A percentile compares a stretch with the other conserved stretches of the same genome.
Evolutionary conservation across 2,329 filamentous ascomycete genomes (phyloP).

Genomic region (Ambrosiella cleistominuta): DNA sequence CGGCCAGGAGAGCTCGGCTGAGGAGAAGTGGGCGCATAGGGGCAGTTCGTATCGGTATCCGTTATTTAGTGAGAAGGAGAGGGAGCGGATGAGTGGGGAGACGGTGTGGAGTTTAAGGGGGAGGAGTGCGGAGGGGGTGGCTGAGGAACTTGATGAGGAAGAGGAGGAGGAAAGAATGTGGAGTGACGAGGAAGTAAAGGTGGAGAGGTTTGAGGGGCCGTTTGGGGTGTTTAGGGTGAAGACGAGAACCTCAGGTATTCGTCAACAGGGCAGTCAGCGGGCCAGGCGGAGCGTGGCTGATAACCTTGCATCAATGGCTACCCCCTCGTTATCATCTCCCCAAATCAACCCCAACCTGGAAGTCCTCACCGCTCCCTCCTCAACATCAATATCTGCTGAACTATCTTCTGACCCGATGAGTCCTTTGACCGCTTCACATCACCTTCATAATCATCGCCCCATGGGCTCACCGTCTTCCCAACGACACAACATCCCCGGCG

Average conservation of each 20-base stretch:
- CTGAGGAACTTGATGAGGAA: slow-evolving; percentile 16
- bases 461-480: too few relatives aligned
- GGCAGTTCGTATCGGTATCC: slow-evolving; percentile 23
- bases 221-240: not conserved
- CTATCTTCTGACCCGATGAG: too few relatives aligned
- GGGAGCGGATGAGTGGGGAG: slow-evolving; percentile 20
- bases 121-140: slow-evolving; percentile 14
- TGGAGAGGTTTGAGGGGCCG: not conserved
- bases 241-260: not conserved
- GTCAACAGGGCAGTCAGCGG: too few relatives aligned
- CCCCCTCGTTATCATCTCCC: too few relatives aligned
- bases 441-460: too few relatives aligned
- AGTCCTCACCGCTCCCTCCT: too few relatives aligned
- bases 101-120: slow-evolving; percentile 20
- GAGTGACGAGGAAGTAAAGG: slow-evolving; percentile 1
- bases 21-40: not conserved
- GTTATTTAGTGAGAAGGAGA: slow-evolving; percentile 24
- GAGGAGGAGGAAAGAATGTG: not conserved
- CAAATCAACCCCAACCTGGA: too few relatives aligned
- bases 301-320: too few relatives aligned
- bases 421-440: too few relatives aligned
- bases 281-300: too few relatives aligned
- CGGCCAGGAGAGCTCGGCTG: slow-evolving; percentile 16
- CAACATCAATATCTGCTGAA: too few relatives aligned
- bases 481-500: too few relatives aligned